Conservation (phyloP, 2,329 filamentous ascomycete genomes). For the Trichoderma afroharzianum region DNA sequence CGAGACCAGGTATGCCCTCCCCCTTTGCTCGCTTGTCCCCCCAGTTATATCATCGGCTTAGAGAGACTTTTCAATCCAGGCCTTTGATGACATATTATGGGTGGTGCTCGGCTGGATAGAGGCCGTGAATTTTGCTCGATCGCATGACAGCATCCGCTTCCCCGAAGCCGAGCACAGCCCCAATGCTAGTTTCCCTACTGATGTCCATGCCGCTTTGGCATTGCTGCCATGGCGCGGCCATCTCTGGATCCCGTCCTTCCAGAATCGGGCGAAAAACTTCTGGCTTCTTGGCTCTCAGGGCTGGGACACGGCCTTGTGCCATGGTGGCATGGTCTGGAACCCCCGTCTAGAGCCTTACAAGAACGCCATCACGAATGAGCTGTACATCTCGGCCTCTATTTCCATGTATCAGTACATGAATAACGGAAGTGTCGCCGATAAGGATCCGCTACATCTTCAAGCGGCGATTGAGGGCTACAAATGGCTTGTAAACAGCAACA, state of each 20-base stretch:
- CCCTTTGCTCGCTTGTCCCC: neutral
- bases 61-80: constrained; percentile 41
- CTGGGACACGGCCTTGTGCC: constrained; percentile 79
- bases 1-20: constrained; percentile 49
- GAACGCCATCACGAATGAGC: constrained; percentile 92
- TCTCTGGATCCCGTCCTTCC: constrained; percentile 71
- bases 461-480: constrained; percentile 74
- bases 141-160: constrained; percentile 65
- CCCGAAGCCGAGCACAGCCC: constrained; percentile 23
- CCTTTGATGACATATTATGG: constrained; percentile 94
- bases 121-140: constrained; percentile 68
- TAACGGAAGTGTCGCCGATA: constrained; percentile 19
- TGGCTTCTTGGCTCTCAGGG: constrained; percentile 76
- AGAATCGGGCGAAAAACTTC: constrained; percentile 79
- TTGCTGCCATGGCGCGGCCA: constrained; percentile 68
- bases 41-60: neutral
- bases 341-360: constrained; percentile 80
- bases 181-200: constrained; percentile 14
- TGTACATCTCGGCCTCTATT: constrained; percentile 80
- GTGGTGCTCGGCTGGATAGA: constrained; percentile 91
- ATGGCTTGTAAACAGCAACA: constrained; percentile 76
- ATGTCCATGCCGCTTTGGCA: constrained; percentile 32
- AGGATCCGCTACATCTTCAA: constrained; percentile 63
- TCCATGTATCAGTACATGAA: constrained; percentile 82
- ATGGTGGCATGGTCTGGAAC: constrained; percentile 90